phyloP scores from a whole-genome alignment of 164 flowering plant species.

The Aristolochia contorta region DNA sequence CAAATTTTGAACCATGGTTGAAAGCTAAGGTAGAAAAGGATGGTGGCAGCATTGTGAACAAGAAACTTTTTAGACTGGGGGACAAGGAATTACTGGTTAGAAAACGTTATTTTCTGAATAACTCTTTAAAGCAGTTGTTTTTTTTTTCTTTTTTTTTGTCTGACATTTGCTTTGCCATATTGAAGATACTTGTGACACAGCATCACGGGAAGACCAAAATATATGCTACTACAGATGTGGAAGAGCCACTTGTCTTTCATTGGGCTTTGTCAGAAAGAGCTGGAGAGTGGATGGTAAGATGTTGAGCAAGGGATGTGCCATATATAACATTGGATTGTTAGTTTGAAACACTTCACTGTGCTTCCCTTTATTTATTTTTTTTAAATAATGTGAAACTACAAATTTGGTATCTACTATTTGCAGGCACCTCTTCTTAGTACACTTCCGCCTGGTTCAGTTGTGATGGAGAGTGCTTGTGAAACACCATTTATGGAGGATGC shows the following conservation, averaged over 20 bases:
- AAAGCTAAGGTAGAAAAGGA: constrained; percentile 51
- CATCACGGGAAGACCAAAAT: constrained; percentile 49
- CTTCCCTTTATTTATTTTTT: background rate
- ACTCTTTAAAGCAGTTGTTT: constrained; percentile 1
- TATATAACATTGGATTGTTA: background rate
- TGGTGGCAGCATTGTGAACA: constrained; percentile 36
- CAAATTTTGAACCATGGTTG: constrained; percentile 46
- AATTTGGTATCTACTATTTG: constrained; percentile 1
- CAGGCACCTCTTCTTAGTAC: constrained; percentile 72
- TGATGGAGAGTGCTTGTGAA: constrained; percentile 43
- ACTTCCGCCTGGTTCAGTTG: constrained; percentile 62
- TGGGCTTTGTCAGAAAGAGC: constrained; percentile 73
- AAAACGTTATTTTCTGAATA: constrained; percentile 2
- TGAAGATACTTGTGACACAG: constrained; percentile 71
- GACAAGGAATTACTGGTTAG: constrained; percentile 76
- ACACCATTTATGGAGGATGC: constrained; percentile 40
- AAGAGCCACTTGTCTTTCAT: constrained; percentile 68
- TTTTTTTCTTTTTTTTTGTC: too few species aligned
- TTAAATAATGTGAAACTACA: too few species aligned
- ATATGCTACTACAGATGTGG: constrained; percentile 58
- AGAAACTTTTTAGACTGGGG: constrained; percentile 45
- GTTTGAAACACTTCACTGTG: background rate
- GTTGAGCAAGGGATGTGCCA: constrained; percentile 2
- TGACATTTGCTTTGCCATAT: constrained; percentile 1
- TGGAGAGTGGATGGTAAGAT: constrained; percentile 86